Evolutionary conservation across 106 monocot genomes (phyloP), one percentile per base, ranked within the genome.

Genomic region (Xerophyta viscosa): DNA sequence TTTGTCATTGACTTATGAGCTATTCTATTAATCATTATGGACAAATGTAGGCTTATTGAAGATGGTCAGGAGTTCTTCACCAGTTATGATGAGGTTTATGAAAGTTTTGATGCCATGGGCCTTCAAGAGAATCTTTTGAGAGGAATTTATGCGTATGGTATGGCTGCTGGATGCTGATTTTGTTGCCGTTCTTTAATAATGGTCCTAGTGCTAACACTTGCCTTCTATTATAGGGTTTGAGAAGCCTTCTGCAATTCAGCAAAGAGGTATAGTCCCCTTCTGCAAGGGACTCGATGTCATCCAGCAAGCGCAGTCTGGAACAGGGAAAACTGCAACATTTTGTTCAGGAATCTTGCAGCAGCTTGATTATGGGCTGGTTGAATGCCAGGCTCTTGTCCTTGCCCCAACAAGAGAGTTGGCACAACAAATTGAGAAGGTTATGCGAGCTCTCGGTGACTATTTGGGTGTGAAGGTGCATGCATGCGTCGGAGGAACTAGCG

Each of bases 241-340:
- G 28, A 52, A 52, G 29, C 52, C 52, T 29, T 52, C 52, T 52
- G 52, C 52, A 52, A 52, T 52, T 52, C 52, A 52, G 28, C 52
- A 52, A 52, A 52, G 52, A 29, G 52, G 52, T 2, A 52, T 52
- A 15, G 52, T 52, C 27, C 52, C 52, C 15, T 52, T 52, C 6
- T 29, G 27, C 28, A 52, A 52, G 18, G 52, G 52, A n/a, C 52
- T 52, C 19, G 52, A 52, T 52, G 52, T 52, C 15, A 52, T 52
- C 27, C 52, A 52, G 18, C 52, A 52, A 29, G 52, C 52, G 2
- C 52, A 52, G 29, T 52, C 52, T 52, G 52, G 52, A n/a, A 52
- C 52, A 18, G 52, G 52, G 27, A 52, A 52, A 52, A 52, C 52
- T 52, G 52, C 52, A 29, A 52, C 52, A 5, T 52, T 52, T 15